Conservation (phyloP, 2,329 filamentous ascomycete species). For the Arachnomyces sp. region DNA sequence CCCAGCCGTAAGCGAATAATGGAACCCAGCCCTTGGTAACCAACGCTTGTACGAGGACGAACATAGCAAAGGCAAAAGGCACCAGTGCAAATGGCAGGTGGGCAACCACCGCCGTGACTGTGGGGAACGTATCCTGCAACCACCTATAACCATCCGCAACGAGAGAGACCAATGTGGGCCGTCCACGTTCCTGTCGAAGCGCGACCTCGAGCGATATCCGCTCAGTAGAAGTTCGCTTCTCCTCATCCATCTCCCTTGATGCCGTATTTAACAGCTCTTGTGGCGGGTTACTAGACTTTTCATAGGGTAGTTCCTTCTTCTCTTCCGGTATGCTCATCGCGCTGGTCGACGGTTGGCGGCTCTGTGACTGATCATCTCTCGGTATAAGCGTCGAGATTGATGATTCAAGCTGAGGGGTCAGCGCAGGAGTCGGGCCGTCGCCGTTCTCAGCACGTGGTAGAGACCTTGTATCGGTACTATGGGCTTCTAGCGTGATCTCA, state of each 20-base stretch:
- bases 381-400: constrained; percentile 11
- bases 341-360: constrained; percentile 8
- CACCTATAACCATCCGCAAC: constrained; percentile 44
- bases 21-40: constrained; percentile 69
- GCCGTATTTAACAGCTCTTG: constrained; percentile 7
- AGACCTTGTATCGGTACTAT: constrained; percentile 3
- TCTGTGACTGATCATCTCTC: constrained; percentile 8
- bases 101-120: constrained; percentile 55
- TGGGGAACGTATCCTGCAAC: constrained; percentile 64
- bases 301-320: constrained; percentile 8
- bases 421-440: neutral
- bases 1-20: constrained; percentile 66
- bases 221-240: constrained; percentile 9
- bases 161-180: constrained; percentile 48
- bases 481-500: constrained; percentile 3
- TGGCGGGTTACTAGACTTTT: neutral
- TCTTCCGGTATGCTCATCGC: constrained; percentile 11
- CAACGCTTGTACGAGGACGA: constrained; percentile 63
- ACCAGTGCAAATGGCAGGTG: constrained; percentile 62
- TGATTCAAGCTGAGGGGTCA: constrained; percentile 7
- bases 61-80: constrained; percentile 68
- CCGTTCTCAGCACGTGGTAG: constrained; percentile 5
- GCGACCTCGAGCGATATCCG: constrained; percentile 3
- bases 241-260: constrained; percentile 15
- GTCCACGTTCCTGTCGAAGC: constrained; percentile 6